These are phyloP conservation scores for Ogataea ramenticola DNA, from an alignment of 805 yeast species.

Conservation along the genomic window DNA sequence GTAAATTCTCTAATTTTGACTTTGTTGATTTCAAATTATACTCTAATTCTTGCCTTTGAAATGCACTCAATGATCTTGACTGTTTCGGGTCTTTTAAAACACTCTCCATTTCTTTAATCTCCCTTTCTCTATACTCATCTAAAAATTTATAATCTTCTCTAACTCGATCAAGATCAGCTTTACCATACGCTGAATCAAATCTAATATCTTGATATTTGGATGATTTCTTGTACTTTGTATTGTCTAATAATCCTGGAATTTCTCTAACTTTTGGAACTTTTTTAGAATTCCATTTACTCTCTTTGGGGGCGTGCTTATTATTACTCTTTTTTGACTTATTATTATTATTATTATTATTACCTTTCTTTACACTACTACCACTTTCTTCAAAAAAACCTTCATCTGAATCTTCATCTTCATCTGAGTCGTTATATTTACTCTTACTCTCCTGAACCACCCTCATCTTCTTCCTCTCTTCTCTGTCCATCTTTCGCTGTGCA, in stretches of 20 bases:
- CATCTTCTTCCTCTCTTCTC: slow-evolving; percentile 11
- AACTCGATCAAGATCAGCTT: slow-evolving; percentile 59
- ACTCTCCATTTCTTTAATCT: slow-evolving; percentile 52
- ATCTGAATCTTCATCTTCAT: slow-evolving; percentile 17
- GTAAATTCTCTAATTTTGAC: slow-evolving; percentile 60
- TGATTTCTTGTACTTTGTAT: slow-evolving; percentile 27
- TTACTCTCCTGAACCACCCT: no score
- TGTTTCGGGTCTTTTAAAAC: slow-evolving; percentile 49
- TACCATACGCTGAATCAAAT: slow-evolving; percentile 86
- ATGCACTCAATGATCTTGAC: slow-evolving; percentile 30
- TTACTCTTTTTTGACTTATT: slow-evolving; percentile 23
- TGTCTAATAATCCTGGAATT: slow-evolving; percentile 53
- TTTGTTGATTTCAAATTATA: slow-evolving; percentile 53
- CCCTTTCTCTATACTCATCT: slow-evolving; percentile 77
- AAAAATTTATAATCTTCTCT: slow-evolving; percentile 78
- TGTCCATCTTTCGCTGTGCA: slow-evolving; percentile 44
- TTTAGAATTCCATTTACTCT: slow-evolving; percentile 29
- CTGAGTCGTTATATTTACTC: slow-evolving; percentile 7
- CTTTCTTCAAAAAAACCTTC: slow-evolving; percentile 34
- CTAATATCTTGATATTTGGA: slow-evolving; percentile 72
- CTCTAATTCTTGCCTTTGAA: slow-evolving; percentile 47
- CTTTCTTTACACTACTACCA: slow-evolving; percentile 9
- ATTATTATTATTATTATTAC: slow-evolving; percentile 2
- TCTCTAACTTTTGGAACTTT: slow-evolving; percentile 66
- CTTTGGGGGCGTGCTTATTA: slow-evolving; percentile 84